Base-by-base conservation (phyloP, 495 filamentous ascomycete species). In the Lophium mytilinum region DNA sequence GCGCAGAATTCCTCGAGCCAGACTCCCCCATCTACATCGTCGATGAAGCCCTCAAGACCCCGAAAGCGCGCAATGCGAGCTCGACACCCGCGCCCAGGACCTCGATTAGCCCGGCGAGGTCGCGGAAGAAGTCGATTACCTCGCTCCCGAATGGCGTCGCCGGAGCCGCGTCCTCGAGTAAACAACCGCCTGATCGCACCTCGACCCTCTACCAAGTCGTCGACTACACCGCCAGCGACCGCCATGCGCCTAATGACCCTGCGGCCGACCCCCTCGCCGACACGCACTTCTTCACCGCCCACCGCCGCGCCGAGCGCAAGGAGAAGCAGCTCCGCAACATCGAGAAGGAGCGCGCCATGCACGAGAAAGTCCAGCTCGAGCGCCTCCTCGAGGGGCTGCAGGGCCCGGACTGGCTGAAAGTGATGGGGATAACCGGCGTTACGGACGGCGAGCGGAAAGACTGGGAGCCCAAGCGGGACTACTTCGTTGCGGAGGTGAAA, bases 271-370 rank as follows among this genome's bases (percentile, higher is more conserved):
- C 88, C 0, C 74, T 95, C 10, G 72, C 78, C 36, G 88, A 94
- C 65, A 72, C 74, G 0, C 66, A 81, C 46, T 95, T 82, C 69
- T 79, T 83, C 58, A 76, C 79, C 1, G 75, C 84, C 0, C 90
- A 96, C 67, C 80, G 83, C 37, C 84, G 85, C 56, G 83, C 87
- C 51, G 89, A 94, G 65, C 77, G 90, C n/a, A 78, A 87, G 64
- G 93, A 99, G 71, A 95, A 92, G 63, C 87, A 90, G 33, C 83
- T 95, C 17, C 86, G 93, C 35, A 97, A 97, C 66, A 86, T 92
- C 39, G 94, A 97, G 68, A 89, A 87, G 65, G 90, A 93, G 58
- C 82, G 87, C 1, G 89, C 92, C 2, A 87, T 92, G 71, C 90
- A 96, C 76, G 90, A 97, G 66, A 88, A 90, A 61, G 83, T 89